Conservation (phyloP, 2,329 filamentous ascomycete genomes). For the Aspergillus brunneoviolaceus region DNA sequence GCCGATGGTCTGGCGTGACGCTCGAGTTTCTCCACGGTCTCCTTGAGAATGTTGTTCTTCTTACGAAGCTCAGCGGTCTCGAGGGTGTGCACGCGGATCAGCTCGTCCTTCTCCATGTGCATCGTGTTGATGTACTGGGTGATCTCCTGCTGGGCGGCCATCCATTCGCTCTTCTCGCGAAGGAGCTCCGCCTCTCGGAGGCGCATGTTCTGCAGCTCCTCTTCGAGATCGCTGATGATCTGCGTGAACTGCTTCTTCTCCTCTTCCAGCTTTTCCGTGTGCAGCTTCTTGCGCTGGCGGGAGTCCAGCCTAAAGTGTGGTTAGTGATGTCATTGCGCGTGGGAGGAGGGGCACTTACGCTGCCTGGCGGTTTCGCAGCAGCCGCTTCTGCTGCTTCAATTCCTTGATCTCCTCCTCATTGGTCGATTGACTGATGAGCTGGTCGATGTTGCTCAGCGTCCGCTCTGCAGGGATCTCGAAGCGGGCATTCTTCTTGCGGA, state of each 20-base stretch:
- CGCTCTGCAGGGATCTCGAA: slow-evolving; percentile 96
- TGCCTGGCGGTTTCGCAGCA: slow-evolving; percentile 92
- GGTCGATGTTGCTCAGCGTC: slow-evolving; percentile 91
- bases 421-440: slow-evolving; percentile 76
- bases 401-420: slow-evolving; percentile 94
- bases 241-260: slow-evolving; percentile 90
- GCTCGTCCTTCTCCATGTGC: slow-evolving; percentile 84
- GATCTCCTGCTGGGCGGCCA: slow-evolving; percentile 71
- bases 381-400: slow-evolving; percentile 94
- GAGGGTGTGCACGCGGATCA: slow-evolving; percentile 82
- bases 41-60: slow-evolving; percentile 81
- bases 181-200: slow-evolving; percentile 55
- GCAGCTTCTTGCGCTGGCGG: slow-evolving; percentile 94
- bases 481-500: slow-evolving; percentile 97
- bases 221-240: slow-evolving; percentile 74
- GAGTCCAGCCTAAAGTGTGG: slow-evolving; percentile 72
- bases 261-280: slow-evolving; percentile 93
- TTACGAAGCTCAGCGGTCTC: slow-evolving; percentile 90
- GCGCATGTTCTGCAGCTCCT: slow-evolving; percentile 69
- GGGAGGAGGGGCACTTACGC: slow-evolving; percentile 64
- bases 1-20: slow-evolving; percentile 43
- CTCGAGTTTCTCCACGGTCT: slow-evolving; percentile 54
- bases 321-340: slow-evolving; percentile 18
- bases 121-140: slow-evolving; percentile 73
- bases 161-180: slow-evolving; percentile 62